A percentile compares a stretch with the other conserved stretches of the same genome.
phyloP scores from a whole-genome alignment of 2,329 filamentous ascomycete genomes.

The Simplicillium aogashimaense region DNA sequence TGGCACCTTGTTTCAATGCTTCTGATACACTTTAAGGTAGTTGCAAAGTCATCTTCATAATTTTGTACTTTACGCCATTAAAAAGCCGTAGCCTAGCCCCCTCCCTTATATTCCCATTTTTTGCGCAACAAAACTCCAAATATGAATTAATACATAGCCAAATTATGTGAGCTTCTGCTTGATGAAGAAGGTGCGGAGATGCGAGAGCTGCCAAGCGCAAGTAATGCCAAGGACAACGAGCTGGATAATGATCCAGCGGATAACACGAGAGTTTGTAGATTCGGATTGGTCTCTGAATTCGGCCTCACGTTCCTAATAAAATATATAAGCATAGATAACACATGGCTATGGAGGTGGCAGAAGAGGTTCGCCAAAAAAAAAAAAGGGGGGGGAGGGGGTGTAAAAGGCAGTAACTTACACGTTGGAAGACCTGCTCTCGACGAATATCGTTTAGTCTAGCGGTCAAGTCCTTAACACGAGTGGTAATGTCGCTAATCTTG shows the following conservation, averaged over 20 bases:
- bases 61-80: too few relatives aligned
- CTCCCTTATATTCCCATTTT: not conserved
- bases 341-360: too few relatives aligned
- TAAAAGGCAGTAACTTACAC: conserved; percentile 42
- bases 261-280: conserved; percentile 79
- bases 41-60: too few relatives aligned
- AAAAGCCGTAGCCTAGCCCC: not conserved
- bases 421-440: conserved; percentile 92
- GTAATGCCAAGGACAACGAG: conserved; percentile 74
- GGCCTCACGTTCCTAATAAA: conserved; percentile 75
- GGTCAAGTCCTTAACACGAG: conserved; percentile 84
- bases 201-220: conserved; percentile 94
- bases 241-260: conserved; percentile 91
- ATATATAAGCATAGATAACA: too few relatives aligned
- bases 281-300: conserved; percentile 98
- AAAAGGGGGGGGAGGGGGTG: not conserved
- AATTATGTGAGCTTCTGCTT: conserved; percentile 97
- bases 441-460: conserved; percentile 77
- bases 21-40: too few relatives aligned
- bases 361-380: not conserved
- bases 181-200: conserved; percentile 96
- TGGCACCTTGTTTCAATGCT: not conserved
- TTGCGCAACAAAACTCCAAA: not conserved
- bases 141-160: not conserved
- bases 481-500: conserved; percentile 83